phyloP scores from a whole-genome alignment of 345 rosid genomes.

The Ceriops tagal region DNA sequence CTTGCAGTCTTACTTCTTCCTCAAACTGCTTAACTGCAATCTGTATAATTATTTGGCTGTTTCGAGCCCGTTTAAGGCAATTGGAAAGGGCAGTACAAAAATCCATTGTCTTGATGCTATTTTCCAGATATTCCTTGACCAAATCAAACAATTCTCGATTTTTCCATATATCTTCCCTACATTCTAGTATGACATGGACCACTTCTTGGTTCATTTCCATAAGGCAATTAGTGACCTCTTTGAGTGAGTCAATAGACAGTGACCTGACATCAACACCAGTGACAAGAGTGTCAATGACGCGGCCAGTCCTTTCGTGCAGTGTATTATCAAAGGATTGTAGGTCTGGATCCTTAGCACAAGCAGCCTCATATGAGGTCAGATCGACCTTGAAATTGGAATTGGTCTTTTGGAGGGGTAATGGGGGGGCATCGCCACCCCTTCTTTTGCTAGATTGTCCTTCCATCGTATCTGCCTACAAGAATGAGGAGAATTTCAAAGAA shows the following conservation, averaged over 20 bases:
- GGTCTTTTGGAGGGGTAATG: slow-evolving; percentile 27
- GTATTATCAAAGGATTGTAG: slow-evolving; percentile 59
- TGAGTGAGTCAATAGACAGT: slow-evolving; percentile 71
- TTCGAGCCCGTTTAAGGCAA: slow-evolving; percentile 61
- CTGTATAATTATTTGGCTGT: slow-evolving; percentile 61
- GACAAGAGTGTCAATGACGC: slow-evolving; percentile 55
- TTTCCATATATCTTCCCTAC: slow-evolving; percentile 74
- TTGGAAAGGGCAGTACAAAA: slow-evolving; percentile 68
- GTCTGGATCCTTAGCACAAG: slow-evolving; percentile 66
- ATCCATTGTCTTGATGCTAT: slow-evolving; percentile 59
- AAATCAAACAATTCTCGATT: slow-evolving; percentile 54
- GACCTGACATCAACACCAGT: slow-evolving; percentile 53
- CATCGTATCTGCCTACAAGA: slow-evolving; percentile 36
- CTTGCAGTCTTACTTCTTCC: slow-evolving; percentile 39
- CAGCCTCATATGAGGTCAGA: slow-evolving; percentile 64
- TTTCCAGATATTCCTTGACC: slow-evolving; percentile 67
- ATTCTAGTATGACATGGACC: slow-evolving; percentile 59
- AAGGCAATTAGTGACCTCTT: slow-evolving; percentile 61
- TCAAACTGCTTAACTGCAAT: slow-evolving; percentile 59
- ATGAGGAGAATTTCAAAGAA: slow-evolving; percentile 11
- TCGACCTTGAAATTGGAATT: slow-evolving; percentile 41
- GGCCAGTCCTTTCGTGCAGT: slow-evolving; percentile 58
- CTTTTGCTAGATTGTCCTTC: slow-evolving; percentile 40
- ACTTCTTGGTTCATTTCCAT: slow-evolving; percentile 90
- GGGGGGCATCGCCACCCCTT: slow-evolving; percentile 30